phyloP scores from a whole-genome alignment of 371 early-diverging fungal genomes.

The Coemansia linderi region DNA sequence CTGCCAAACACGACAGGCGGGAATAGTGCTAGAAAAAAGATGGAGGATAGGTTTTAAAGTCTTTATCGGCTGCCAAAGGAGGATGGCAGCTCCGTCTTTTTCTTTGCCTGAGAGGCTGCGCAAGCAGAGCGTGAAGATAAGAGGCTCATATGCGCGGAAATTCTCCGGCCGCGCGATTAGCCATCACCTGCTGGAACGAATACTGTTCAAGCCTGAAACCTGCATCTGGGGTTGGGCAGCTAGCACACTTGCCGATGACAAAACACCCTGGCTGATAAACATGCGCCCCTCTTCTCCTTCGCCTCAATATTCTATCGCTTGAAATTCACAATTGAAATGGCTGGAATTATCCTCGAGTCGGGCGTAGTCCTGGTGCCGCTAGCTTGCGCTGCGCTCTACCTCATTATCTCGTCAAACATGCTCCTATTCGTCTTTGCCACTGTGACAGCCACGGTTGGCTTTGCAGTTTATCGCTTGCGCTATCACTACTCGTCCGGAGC shows the following conservation, averaged over 20 bases:
- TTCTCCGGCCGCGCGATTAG: slow-evolving; percentile 2
- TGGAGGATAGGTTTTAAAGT: background rate
- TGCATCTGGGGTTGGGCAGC: background rate
- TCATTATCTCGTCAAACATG: slow-evolving; percentile 37
- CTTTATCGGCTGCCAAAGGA: background rate
- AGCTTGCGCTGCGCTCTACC: slow-evolving; percentile 39
- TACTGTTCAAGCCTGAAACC: background rate
- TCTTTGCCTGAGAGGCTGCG: background rate
- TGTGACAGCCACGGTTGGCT: background rate
- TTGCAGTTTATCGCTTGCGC: slow-evolving; percentile 25
- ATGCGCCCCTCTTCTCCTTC: background rate
- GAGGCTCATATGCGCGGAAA: background rate
- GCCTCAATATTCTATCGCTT: background rate
- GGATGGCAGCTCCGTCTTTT: background rate
- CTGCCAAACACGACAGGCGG: background rate
- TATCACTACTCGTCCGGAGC: slow-evolving; percentile 52
- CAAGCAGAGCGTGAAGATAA: background rate
- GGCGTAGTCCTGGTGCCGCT: slow-evolving; percentile 47
- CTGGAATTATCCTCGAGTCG: slow-evolving; percentile 48
- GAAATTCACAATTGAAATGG: slow-evolving; percentile 20
- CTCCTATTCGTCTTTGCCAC: slow-evolving; percentile 26
- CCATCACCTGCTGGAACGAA: background rate
- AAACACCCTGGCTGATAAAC: background rate
- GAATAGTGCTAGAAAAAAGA: background rate
- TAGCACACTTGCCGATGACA: background rate